These are phyloP conservation scores for Flammula alnicola DNA, from an alignment of 1,284 basidiomycete genomes.

Conservation along the genomic window DNA sequence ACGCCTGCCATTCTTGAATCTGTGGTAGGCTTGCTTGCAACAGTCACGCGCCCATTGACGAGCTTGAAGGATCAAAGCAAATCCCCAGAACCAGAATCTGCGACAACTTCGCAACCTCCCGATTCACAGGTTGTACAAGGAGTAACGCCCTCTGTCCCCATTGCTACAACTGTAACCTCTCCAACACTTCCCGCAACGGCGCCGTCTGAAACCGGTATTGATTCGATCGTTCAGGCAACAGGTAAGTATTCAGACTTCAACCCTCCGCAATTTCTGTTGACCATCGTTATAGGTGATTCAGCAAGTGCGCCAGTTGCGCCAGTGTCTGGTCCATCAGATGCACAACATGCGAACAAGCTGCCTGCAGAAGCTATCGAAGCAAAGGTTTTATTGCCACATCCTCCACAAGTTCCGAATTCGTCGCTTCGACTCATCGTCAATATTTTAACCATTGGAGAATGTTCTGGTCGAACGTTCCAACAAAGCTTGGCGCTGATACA, in stretches of 20 bases:
- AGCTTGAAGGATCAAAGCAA: slow-evolving; percentile 60
- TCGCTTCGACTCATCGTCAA: slow-evolving; percentile 91
- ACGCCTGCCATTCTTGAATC: slow-evolving; percentile 92
- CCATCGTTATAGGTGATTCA: slow-evolving; percentile 12
- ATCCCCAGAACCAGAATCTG: slow-evolving; percentile 27
- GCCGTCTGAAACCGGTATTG: too few species aligned
- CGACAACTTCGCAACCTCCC: slow-evolving; percentile 1
- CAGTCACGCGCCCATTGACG: slow-evolving; percentile 82
- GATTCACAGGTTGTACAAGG: not conserved
- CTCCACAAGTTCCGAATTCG: slow-evolving; percentile 82
- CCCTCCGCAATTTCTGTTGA: not conserved
- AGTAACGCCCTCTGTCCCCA: slow-evolving; percentile 1
- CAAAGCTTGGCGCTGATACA: slow-evolving; percentile 90
- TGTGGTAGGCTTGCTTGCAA: slow-evolving; percentile 83
- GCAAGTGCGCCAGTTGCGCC: slow-evolving; percentile 11
- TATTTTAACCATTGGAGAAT: slow-evolving; percentile 92
- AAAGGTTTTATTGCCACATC: slow-evolving; percentile 67
- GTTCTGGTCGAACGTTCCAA: slow-evolving; percentile 92
- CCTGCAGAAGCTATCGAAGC: slow-evolving; percentile 56
- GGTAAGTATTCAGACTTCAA: slow-evolving; percentile 8
- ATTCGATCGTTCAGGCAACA: slow-evolving; percentile 1
- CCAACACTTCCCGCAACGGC: not conserved
- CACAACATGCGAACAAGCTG: slow-evolving; percentile 35
- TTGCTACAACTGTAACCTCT: not conserved
- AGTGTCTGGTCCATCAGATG: slow-evolving; percentile 18